Conservation (phyloP, 768 basidiomycete genomes). For the Lenzites betulinus region DNA sequence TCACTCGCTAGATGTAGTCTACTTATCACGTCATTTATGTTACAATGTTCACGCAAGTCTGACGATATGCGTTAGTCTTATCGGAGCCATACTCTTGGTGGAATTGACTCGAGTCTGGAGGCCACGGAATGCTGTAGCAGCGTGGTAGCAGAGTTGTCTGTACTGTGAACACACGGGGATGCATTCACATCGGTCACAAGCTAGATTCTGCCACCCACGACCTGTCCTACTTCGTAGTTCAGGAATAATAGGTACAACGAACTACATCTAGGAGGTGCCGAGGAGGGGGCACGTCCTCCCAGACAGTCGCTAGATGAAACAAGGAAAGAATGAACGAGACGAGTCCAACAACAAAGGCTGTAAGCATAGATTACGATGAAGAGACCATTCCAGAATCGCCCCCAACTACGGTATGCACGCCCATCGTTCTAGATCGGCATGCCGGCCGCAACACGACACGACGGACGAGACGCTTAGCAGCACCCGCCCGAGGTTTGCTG, state of each 20-base stretch:
- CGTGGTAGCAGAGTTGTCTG: too few species aligned
- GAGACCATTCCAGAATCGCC: slow-evolving; percentile 23
- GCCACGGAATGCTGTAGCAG: too few species aligned
- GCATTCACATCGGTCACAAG: too few species aligned
- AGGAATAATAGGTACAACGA: slow-evolving; percentile 18
- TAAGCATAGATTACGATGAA: slow-evolving; percentile 34
- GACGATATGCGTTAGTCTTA: too few species aligned
- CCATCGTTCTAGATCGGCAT: not conserved
- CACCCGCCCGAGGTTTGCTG: slow-evolving; percentile 74
- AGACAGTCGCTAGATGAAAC: slow-evolving; percentile 14
- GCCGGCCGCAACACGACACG: slow-evolving; percentile 2
- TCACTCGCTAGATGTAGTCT: not conserved
- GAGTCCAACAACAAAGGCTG: slow-evolving; percentile 31
- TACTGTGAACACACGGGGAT: too few species aligned
- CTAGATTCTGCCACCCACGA: too few species aligned
- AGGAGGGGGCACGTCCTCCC: slow-evolving; percentile 12
- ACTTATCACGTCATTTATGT: not conserved
- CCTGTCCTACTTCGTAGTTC: too few species aligned
- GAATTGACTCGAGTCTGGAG: too few species aligned
- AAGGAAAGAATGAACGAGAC: slow-evolving; percentile 20
- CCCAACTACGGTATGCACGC: slow-evolving; percentile 9
- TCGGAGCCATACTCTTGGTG: too few species aligned
- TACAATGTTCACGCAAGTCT: too few species aligned
- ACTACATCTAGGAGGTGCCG: slow-evolving; percentile 5
- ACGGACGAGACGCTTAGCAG: slow-evolving; percentile 54